Conservation (phyloP, 257 asterid species). For the Solanum chaucha region DNA sequence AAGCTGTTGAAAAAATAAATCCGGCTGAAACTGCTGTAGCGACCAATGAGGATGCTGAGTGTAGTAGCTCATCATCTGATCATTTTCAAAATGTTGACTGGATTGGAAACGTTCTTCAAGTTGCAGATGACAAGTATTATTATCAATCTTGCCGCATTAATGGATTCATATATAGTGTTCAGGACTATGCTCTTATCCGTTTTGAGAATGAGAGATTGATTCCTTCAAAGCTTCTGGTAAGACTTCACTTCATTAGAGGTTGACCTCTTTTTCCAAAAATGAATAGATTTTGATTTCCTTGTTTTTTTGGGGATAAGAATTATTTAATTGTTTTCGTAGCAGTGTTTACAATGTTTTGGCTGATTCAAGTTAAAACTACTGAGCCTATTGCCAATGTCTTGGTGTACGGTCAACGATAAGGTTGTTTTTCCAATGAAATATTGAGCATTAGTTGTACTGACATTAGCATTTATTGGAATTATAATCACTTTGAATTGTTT, state of each 20-base stretch:
- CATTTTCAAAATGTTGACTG: constrained; percentile 44
- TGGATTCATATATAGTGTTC: constrained; percentile 45
- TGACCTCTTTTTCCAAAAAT: not conserved
- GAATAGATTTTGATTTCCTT: not conserved
- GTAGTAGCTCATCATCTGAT: constrained; percentile 23
- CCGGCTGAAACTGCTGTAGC: constrained; percentile 27
- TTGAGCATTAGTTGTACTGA: not conserved
- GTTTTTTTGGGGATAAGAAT: not conserved
- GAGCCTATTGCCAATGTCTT: not conserved
- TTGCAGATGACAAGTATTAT: constrained; percentile 45
- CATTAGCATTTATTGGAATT: not conserved
- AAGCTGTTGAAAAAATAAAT: constrained; percentile 23
- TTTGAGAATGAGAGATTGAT: constrained; percentile 37
- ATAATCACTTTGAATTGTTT: not conserved
- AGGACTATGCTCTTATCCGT: constrained; percentile 58
- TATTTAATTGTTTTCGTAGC: not conserved
- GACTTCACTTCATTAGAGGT: constrained; percentile 7
- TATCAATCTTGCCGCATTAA: constrained; percentile 61
- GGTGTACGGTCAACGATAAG: not conserved
- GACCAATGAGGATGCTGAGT: constrained; percentile 20
- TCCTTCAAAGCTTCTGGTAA: constrained; percentile 85
- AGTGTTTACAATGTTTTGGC: not conserved
- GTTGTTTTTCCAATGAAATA: not conserved
- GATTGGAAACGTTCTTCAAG: constrained; percentile 55
- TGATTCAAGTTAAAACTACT: not conserved